Percentiles rank a stretch among this genome's conserved stretches.
Conservation (phyloP, 805 yeast species). For the Hanseniaspora lindneri region DNA sequence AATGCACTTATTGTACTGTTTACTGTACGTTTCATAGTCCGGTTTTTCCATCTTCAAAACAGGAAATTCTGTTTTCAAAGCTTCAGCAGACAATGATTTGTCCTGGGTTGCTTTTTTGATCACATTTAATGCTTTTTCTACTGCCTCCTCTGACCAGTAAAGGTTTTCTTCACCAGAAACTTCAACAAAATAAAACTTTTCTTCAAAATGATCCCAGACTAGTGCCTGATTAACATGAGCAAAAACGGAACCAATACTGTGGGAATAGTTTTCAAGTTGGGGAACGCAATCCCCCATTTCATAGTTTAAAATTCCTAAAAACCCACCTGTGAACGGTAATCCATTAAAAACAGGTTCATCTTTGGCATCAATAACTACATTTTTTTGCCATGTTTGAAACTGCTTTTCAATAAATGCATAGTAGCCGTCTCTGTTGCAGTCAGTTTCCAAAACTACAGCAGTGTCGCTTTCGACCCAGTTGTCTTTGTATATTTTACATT, state of each 20-base stretch:
- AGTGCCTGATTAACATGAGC: conserved; percentile 58
- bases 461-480: neutral
- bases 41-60: conserved; percentile 36
- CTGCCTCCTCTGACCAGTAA: neutral
- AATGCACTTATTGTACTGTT: conserved; percentile 53
- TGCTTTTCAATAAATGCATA: conserved; percentile 26
- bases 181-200: conserved; percentile 42
- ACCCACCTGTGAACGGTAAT: conserved; percentile 84
- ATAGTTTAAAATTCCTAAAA: conserved; percentile 74
- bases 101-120: conserved; percentile 18
- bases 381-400: conserved; percentile 6
- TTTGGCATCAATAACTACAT: neutral
- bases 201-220: conserved; percentile 38
- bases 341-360: conserved; percentile 17
- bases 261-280: conserved; percentile 32
- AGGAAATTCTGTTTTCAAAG: conserved; percentile 16
- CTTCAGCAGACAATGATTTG: conserved; percentile 29
- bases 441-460: neutral
- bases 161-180: conserved; percentile 27
- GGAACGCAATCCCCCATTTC: conserved; percentile 59
- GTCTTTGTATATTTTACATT: neutral
- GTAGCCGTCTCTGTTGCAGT: conserved; percentile 22
- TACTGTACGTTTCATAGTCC: conserved; percentile 39
- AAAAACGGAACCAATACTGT: conserved; percentile 49
- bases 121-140: conserved; percentile 9